Evolutionary conservation across 192 early-diverging fungal genomes (phyloP), one percentile per base, ranked within the genome.

Genomic region (Gaertneriomyces semiglobifer): DNA sequence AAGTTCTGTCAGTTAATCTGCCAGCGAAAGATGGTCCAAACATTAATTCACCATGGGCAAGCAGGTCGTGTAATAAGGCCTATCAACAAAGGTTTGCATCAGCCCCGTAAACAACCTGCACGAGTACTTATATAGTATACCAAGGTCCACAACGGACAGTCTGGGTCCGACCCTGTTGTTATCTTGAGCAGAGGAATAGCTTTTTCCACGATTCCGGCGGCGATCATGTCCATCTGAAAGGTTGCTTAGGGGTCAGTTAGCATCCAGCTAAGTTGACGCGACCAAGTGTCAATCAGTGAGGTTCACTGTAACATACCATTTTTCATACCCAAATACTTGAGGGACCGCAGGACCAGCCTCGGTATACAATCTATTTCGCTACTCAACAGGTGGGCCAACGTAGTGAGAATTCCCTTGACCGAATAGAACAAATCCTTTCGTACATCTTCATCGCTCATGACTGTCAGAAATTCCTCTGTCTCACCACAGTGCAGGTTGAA

Each of bases 91-190:
- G 55, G 2, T 16, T 57, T 57, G 3, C 16, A 57, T 16, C 12
- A 14, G 48, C 2, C 48, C 48, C 18, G 18, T 58, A 38, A 19
- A 40, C 19, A 58, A 52, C 4, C 6, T 52, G 50, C 57, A 58
- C 5, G 33, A 33, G 43, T 44, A 6, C 58, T 5, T 63, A 73
- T 54, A 2, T 74, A 70, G 44, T 78, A 70, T 6, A 84, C 73
- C 46, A 89, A 63, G 2, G 88, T 78, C 90, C 90, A 91, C 47
- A 89, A 89, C n/a, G 80, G 78, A n/a, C 83, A 79, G 64, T 91
- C 88, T 9, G 47, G 18, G 19, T 63, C 62, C 16, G 62, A 56
- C 7, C 81, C 84, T 44, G 91, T 89, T n/a, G 74, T 74, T 5
- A 74, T 68, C 14, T 80, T 72, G 19, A 91, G 66, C 55, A 79